phyloP scores from a whole-genome alignment of 2,329 filamentous ascomycete genomes.

The Fusarium hostae region DNA sequence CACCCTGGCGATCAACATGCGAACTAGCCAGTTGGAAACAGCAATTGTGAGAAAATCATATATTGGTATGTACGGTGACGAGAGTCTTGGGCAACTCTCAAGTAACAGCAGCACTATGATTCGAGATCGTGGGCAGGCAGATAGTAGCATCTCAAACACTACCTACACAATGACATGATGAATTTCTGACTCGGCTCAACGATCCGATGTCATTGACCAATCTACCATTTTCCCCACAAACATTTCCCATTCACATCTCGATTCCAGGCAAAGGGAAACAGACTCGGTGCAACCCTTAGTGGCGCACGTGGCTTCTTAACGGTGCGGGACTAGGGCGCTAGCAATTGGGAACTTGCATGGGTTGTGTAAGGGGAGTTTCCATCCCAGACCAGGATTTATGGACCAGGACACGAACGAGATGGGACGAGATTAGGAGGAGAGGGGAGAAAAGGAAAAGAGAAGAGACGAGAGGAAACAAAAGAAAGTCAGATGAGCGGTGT shows the following conservation, averaged over 20 bases:
- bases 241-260: slow-evolving; percentile 22
- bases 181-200: slow-evolving; percentile 29
- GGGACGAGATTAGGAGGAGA: slow-evolving; percentile 8
- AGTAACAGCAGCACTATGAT: slow-evolving; percentile 19
- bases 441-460: slow-evolving; percentile 10
- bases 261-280: slow-evolving; percentile 18
- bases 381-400: slow-evolving; percentile 7
- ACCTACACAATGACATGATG: slow-evolving; percentile 23
- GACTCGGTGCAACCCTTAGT: slow-evolving; percentile 36
- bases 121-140: slow-evolving; percentile 19
- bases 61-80: slow-evolving; percentile 25
- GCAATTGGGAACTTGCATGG: slow-evolving; percentile 34
- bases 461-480: slow-evolving; percentile 26
- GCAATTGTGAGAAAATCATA: slow-evolving; percentile 20
- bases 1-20: slow-evolving; percentile 34
- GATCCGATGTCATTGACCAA: slow-evolving; percentile 42
- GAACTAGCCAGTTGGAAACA: slow-evolving; percentile 33
- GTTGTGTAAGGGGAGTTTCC: slow-evolving; percentile 25
- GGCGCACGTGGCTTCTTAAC: slow-evolving; percentile 46
- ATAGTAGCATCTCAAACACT: background rate
- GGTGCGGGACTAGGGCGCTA: slow-evolving; percentile 47
- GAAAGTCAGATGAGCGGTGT: slow-evolving; percentile 34
- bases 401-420: slow-evolving; percentile 5
- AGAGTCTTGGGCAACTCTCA: slow-evolving; percentile 16
- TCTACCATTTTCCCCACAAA: slow-evolving; percentile 39